phyloP scores from a whole-genome alignment of 2,329 filamentous ascomycete genomes.

The Aspergillus caelatus region DNA sequence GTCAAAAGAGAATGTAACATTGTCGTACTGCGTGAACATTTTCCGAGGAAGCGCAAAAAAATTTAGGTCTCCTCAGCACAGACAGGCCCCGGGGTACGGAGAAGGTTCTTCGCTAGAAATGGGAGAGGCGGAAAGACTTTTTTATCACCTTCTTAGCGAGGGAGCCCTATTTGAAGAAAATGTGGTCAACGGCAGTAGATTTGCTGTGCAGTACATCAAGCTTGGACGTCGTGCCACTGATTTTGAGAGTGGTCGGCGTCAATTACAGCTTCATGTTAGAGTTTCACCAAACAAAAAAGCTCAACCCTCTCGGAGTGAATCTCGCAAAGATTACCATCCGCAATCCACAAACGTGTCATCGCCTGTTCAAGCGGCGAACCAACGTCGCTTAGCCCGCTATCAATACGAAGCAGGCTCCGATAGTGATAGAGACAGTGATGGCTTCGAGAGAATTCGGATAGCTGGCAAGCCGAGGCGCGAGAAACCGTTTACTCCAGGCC shows the following conservation, averaged over 20 bases:
- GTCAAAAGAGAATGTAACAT: constrained; percentile 61
- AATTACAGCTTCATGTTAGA: constrained; percentile 58
- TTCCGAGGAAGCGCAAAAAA: constrained; percentile 71
- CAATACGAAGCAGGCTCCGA: constrained; percentile 30
- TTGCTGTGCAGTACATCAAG: constrained; percentile 70
- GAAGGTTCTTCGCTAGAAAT: constrained; percentile 70
- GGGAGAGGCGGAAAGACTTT: constrained; percentile 80
- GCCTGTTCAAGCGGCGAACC: constrained; percentile 55
- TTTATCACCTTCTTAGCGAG: constrained; percentile 73
- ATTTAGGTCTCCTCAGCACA: constrained; percentile 55
- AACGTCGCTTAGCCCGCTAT: constrained; percentile 36
- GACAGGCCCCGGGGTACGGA: constrained; percentile 63
- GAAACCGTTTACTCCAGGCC: constrained; percentile 39
- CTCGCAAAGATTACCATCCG: constrained; percentile 52
- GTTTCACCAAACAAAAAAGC: constrained; percentile 47
- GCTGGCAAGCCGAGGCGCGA: constrained; percentile 34
- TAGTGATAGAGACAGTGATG: constrained; percentile 46
- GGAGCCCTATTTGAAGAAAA: constrained; percentile 74
- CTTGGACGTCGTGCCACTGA: constrained; percentile 49
- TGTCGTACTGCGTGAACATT: constrained; percentile 81
- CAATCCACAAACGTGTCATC: constrained; percentile 70
- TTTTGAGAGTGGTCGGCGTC: constrained; percentile 48
- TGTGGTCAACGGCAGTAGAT: constrained; percentile 63
- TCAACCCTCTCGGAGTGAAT: constrained; percentile 36
- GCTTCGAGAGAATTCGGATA: constrained; percentile 46